phyloP scores from a whole-genome alignment of 192 early-diverging fungal species.

The Podila minutissima region DNA sequence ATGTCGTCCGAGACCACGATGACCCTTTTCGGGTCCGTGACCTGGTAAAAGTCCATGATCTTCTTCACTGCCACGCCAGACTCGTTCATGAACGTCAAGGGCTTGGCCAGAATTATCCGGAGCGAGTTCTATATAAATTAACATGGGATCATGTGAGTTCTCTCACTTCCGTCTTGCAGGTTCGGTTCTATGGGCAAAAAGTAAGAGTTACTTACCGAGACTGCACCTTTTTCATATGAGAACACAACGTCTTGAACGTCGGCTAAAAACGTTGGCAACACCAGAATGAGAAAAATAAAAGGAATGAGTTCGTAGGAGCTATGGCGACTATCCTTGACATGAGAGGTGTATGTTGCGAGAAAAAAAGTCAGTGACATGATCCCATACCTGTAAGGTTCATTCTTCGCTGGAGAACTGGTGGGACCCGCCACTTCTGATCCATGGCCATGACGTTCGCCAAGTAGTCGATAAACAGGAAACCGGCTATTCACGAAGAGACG shows the following conservation, averaged over 20 bases:
- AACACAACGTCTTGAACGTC: slow-evolving; percentile 67
- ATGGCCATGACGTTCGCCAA: slow-evolving; percentile 66
- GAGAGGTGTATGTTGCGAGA: neutral
- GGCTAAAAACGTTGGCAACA: slow-evolving; percentile 19
- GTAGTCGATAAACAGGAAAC: slow-evolving; percentile 68
- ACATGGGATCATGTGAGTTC: too few species aligned
- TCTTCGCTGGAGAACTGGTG: slow-evolving; percentile 49
- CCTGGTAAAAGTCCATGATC: slow-evolving; percentile 57
- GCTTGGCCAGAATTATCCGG: slow-evolving; percentile 65
- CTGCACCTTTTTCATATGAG: slow-evolving; percentile 38
- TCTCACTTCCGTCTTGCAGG: too few species aligned
- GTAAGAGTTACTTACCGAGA: slow-evolving; percentile 23
- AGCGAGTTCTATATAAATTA: slow-evolving; percentile 62
- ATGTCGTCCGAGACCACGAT: slow-evolving; percentile 70
- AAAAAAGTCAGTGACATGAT: too few species aligned
- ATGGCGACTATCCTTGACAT: neutral
- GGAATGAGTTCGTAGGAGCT: neutral
- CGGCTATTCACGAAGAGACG: slow-evolving; percentile 41
- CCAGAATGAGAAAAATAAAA: neutral
- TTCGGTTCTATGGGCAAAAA: too few species aligned
- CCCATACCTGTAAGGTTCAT: slow-evolving; percentile 41
- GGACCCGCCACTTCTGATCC: slow-evolving; percentile 47
- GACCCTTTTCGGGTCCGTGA: slow-evolving; percentile 60
- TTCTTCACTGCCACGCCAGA: slow-evolving; percentile 62
- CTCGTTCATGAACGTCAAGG: slow-evolving; percentile 65